Base-by-base conservation (phyloP, 2,329 filamentous ascomycete species). In the Colletotrichum endophyticum region DNA sequence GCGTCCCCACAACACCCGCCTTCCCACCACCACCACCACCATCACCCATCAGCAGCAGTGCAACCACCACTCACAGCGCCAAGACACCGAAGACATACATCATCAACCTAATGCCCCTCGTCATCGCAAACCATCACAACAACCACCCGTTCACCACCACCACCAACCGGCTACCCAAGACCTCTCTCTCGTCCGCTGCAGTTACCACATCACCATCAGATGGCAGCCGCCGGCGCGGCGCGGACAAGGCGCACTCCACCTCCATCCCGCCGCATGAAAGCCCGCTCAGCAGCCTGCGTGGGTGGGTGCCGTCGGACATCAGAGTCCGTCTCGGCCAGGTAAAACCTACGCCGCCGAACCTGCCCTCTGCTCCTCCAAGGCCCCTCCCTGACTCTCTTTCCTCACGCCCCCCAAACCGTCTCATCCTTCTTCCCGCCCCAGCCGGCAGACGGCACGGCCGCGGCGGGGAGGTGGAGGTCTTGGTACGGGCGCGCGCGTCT, bases 401-500 rank as follows among this genome's bases (percentile, higher is more conserved):
- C 22, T 22, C 30, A 30, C 27, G 19, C 59, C 59, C 44, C 39
- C 8, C 6, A 13, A 13, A 25, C 44, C 66, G 66, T 68, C 66
- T 68, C 44, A 68, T 56, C 44, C 12, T 22, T 7, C 13, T 4
- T 49, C 19, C 39, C 39, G 39, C 27, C 34, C 34, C 25, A 25
- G 19, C 28, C 59, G 27, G 57, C 25, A 28, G 28, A 13, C 28
- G 66, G 66, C 49, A 39, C 30, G 49, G 27, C 22, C 44, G 66
- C 39, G 19, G 39, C 39, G 53, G 61, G 28, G 56, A 34, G 30
- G 53, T 36, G 49, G 66, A 69, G 67, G 56, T 62, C 32, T 70
- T 70, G 67, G 53, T 61, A 61, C 67, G 67, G 67, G 67, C 67
- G 53, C 67, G 25, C 49, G 27, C 49, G 53, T 68, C 64, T 62